These are phyloP conservation scores for Zygosaccharomyces pseudobailii DNA, from an alignment of 1,139 yeast genomes.

Conservation along the genomic window DNA sequence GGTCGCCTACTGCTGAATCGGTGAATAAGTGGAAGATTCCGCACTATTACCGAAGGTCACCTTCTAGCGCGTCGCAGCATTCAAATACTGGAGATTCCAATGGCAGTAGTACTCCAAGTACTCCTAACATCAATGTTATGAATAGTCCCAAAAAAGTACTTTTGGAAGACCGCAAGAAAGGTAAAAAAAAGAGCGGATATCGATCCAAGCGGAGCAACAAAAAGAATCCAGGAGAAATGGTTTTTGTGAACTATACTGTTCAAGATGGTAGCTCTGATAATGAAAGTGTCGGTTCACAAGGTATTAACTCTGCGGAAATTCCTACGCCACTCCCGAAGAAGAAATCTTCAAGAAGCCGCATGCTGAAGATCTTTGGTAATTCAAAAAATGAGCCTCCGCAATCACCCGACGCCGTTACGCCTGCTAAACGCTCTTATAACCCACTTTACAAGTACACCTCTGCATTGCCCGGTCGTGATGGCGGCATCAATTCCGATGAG, in stretches of 20 bases:
- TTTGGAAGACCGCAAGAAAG: conserved; percentile 23
- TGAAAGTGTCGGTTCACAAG: conserved; percentile 2
- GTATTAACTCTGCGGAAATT: background rate
- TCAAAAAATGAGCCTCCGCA: conserved; percentile 13
- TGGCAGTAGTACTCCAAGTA: conserved; percentile 8
- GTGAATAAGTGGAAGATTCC: conserved; percentile 34
- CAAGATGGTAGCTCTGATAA: conserved; percentile 22
- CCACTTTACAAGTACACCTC: conserved; percentile 21
- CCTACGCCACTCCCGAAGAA: conserved; percentile 14
- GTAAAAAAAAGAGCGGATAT: conserved; percentile 8
- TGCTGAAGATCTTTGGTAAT: conserved; percentile 31
- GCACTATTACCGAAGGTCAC: conserved; percentile 30
- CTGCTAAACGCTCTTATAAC: conserved; percentile 24
- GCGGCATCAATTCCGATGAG: conserved; percentile 1
- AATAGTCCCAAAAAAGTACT: conserved; percentile 31
- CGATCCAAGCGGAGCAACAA: conserved; percentile 18
- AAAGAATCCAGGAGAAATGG: conserved; percentile 29
- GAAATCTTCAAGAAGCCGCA: conserved; percentile 28
- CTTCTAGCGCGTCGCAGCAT: conserved; percentile 7
- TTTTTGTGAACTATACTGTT: conserved; percentile 34
- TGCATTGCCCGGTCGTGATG: background rate
- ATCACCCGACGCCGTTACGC: background rate
- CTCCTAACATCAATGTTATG: conserved; percentile 21
- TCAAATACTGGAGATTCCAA: conserved; percentile 6
- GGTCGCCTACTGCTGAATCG: conserved; percentile 22